phyloP scores from a whole-genome alignment of 2,329 filamentous ascomycete species.

The Tolypocladium nubicola region DNA sequence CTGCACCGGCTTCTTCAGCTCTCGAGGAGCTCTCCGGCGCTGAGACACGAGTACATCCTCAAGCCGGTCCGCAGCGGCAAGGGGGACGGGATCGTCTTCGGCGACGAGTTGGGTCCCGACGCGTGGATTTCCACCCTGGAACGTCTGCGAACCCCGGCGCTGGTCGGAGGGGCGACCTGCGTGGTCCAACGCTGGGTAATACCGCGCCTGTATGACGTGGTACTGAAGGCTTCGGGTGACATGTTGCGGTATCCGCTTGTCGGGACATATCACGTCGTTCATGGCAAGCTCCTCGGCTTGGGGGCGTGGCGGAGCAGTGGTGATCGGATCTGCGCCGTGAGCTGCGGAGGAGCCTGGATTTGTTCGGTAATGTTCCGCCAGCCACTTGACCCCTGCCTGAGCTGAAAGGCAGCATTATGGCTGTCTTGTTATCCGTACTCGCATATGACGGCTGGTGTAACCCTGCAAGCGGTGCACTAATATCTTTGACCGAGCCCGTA shows the following conservation, averaged over 20 bases:
- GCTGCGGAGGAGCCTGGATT: slow-evolving; percentile 21
- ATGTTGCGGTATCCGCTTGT: slow-evolving; percentile 17
- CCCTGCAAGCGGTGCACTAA: too few relatives aligned
- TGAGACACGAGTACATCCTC: slow-evolving; percentile 20
- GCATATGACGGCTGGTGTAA: too few relatives aligned
- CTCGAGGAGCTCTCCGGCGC: slow-evolving; percentile 3
- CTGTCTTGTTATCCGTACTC: too few relatives aligned
- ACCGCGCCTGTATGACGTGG: slow-evolving; percentile 19
- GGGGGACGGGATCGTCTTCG: slow-evolving; percentile 28
- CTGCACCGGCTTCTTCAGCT: slow-evolving; percentile 10
- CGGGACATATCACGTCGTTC: slow-evolving; percentile 20
- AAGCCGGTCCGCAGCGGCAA: slow-evolving; percentile 28
- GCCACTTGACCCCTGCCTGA: too few relatives aligned
- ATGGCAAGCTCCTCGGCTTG: slow-evolving; percentile 17
- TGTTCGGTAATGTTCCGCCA: slow-evolving; percentile 14
- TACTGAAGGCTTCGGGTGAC: slow-evolving; percentile 15
- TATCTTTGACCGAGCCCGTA: too few relatives aligned
- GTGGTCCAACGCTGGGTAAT: slow-evolving; percentile 20
- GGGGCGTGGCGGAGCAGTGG: slow-evolving; percentile 20
- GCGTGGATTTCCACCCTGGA: slow-evolving; percentile 18
- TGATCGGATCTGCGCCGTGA: slow-evolving; percentile 19
- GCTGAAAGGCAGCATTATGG: too few relatives aligned
- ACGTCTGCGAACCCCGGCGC: slow-evolving; percentile 2
- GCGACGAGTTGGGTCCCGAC: slow-evolving; percentile 18
- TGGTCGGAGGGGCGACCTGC: slow-evolving; percentile 6